Evolutionary conservation across 176 grass and related monocot species (phyloP).

Genomic region (Alloteropsis semialata): DNA sequence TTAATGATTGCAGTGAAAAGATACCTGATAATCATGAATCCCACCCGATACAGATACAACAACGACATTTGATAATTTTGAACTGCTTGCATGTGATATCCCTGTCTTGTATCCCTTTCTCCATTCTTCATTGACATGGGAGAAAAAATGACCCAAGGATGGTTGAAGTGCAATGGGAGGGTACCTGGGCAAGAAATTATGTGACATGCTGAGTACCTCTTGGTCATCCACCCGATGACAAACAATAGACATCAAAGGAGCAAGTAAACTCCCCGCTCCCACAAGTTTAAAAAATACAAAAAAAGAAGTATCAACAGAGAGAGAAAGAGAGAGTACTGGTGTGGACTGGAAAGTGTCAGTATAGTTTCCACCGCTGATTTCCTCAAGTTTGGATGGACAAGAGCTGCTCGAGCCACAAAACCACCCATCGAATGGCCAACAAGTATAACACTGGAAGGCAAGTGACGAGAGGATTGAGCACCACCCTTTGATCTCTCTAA

Average conservation of each 20-base stretch:
- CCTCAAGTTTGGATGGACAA: slow-evolving; percentile 68
- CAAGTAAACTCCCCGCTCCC: neutral
- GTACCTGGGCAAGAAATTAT: slow-evolving; percentile 54
- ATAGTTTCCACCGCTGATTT: slow-evolving; percentile 83
- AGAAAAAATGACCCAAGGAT: slow-evolving; percentile 89
- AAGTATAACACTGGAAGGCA: slow-evolving; percentile 85
- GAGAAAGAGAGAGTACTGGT: slow-evolving; percentile 62
- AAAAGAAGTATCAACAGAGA: neutral
- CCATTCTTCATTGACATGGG: slow-evolving; percentile 90
- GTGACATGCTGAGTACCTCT: slow-evolving; percentile 13
- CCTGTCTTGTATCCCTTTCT: slow-evolving; percentile 71
- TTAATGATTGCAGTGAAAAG: slow-evolving; percentile 17
- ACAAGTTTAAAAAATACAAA: neutral
- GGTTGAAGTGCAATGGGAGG: slow-evolving; percentile 93
- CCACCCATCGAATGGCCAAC: slow-evolving; percentile 99
- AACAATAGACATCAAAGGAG: neutral
- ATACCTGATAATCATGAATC: slow-evolving; percentile 96
- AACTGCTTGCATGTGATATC: slow-evolving; percentile 30
- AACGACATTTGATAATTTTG: slow-evolving; percentile 77
- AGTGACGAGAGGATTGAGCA: slow-evolving; percentile 41
- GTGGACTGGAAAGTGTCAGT: slow-evolving; percentile 95
- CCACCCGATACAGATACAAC: slow-evolving; percentile 86
- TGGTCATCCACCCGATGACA: neutral
- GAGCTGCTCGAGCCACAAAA: slow-evolving; percentile 96
- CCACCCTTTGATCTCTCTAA: slow-evolving; percentile 59